Evolutionary conservation across 1,284 basidiomycete genomes (phyloP), one percentile per base, ranked within the genome.

Genomic region (Wallemia mellicola): DNA sequence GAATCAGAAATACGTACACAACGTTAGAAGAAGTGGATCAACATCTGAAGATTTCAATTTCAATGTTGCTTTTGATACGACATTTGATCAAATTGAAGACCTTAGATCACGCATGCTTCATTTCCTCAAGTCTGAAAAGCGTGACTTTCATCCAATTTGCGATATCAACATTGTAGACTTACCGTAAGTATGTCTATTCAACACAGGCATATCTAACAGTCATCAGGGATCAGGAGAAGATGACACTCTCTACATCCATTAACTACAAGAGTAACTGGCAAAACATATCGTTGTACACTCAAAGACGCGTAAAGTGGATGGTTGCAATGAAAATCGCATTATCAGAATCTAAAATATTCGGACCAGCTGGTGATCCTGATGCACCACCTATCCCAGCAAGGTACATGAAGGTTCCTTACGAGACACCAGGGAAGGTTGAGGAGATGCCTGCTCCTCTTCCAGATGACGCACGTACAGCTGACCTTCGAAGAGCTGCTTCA

Each of bases 231-330:
- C 87, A 92, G 68, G 76, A 75, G 62, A 86, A 82, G 69, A 78
- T 92, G 75, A 75, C 76, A 0, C 74, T 92, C 22, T 78, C 77
- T 62, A 81, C 82, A 26, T 81, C 84, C 66, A 92, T 92, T 71
- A 83, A 82, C 69, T 91, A 88, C 75, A 89, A 87, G 73, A 81
- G 80, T 64, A 92, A 89, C 68, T 83, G 80, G 74, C 86, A 88
- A 69, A 82, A 86, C 66, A 79, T 78, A 24, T 78, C 79, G 0
- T 71, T 89, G 48, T 87, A 79, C 74, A 75, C 79, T 1, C 62
- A 63, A 58, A 61, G 65, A 26, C 61, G 64, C 28, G 66, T 66
- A 60, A 60, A 64, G 54, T 66, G 64, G 64, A 59, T 66, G 0
- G 64, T 63, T 28, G 62, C 65, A 57, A 62, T 66, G 61, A 66